A percentile compares a stretch with the other conserved stretches of the same genome.
Conservation (phyloP, 2,329 filamentous ascomycete species). For the Neonectria faginata region DNA sequence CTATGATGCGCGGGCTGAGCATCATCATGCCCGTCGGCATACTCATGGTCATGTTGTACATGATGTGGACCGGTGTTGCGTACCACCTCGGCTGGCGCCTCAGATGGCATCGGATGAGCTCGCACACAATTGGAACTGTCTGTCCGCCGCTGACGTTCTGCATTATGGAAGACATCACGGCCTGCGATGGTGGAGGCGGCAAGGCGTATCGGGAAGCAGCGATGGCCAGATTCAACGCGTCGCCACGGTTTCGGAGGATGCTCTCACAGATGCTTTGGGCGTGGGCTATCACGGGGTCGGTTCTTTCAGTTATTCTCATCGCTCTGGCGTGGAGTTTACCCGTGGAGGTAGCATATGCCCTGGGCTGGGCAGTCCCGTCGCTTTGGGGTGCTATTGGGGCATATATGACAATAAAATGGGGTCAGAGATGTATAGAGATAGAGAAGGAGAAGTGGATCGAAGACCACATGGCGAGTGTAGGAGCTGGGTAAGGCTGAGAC, state of each 20-base stretch:
- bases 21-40: neutral
- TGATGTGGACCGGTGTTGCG: neutral
- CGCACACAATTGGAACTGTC: neutral
- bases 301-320: neutral
- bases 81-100: neutral
- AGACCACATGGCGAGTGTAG: neutral
- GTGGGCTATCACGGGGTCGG: neutral
- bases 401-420: neutral
- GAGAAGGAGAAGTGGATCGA: neutral
- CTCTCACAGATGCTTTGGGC: neutral
- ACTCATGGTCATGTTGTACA: neutral
- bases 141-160: neutral
- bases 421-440: neutral
- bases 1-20: neutral
- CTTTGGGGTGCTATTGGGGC: neutral
- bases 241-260: neutral
- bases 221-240: neutral
- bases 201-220: neutral
- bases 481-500: neutral
- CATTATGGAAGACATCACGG: neutral
- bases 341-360: neutral
- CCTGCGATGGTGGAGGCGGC: neutral
- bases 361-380: neutral
- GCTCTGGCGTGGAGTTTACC: neutral
- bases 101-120: neutral